Evolutionary conservation across 2,329 filamentous ascomycete genomes (phyloP).

Genomic region (Trichoderma asperellum): DNA sequence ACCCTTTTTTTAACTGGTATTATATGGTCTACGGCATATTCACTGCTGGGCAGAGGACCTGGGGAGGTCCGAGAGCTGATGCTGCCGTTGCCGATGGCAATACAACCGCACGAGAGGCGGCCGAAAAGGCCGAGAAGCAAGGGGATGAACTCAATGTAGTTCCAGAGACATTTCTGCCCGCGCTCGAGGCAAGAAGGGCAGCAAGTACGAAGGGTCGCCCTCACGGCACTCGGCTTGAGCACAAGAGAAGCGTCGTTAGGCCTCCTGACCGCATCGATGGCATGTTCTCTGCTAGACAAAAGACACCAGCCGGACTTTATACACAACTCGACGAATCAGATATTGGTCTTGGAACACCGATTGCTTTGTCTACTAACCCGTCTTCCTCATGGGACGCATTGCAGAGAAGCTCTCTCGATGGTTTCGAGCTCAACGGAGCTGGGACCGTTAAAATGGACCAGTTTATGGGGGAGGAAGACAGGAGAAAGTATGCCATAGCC

Average conservation of each 20-base stretch:
- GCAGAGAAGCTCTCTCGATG: constrained; percentile 66
- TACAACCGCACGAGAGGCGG: constrained; percentile 80
- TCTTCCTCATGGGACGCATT: constrained; percentile 22
- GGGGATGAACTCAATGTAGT: constrained; percentile 91
- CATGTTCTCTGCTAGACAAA: constrained; percentile 73
- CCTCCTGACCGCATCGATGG: constrained; percentile 78
- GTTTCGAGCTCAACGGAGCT: constrained; percentile 61
- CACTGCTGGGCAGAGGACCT: constrained; percentile 90
- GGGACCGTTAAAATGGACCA: constrained; percentile 67
- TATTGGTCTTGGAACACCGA: constrained; percentile 13
- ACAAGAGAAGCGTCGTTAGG: constrained; percentile 63
- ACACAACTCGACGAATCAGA: constrained; percentile 50
- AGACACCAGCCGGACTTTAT: constrained; percentile 70
- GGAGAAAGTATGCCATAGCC: constrained; percentile 71
- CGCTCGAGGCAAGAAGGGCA: constrained; percentile 53
- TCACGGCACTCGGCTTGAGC: constrained; percentile 44
- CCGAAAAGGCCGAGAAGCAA: constrained; percentile 74
- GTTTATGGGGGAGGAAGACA: constrained; percentile 78
- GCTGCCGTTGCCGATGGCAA: constrained; percentile 76
- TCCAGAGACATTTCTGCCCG: constrained; percentile 77
- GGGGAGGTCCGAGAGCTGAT: constrained; percentile 92
- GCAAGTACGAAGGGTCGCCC: constrained; percentile 37
- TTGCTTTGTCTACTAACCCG: constrained; percentile 10
- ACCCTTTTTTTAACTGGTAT: constrained; percentile 97
- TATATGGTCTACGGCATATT: constrained; percentile 98